phyloP scores from a whole-genome alignment of 2,329 filamentous ascomycete genomes.

The Blumeria hordei region DNA sequence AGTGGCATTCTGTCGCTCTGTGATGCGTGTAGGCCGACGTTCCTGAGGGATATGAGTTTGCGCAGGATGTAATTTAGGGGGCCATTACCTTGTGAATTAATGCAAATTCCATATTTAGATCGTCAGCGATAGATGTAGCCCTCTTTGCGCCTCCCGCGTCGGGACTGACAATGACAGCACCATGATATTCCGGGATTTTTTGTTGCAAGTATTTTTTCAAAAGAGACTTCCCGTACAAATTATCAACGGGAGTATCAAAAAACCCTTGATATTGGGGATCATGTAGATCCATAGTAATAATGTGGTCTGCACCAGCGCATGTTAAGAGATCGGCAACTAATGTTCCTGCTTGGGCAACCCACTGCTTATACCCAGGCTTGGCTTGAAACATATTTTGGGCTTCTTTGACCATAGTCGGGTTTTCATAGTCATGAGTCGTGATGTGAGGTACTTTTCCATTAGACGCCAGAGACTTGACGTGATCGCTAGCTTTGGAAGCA shows the following conservation, averaged over 20 bases:
- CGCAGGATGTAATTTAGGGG: constrained; percentile 12
- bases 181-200: constrained; percentile 54
- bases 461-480: background rate
- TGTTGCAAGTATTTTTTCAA: constrained; percentile 50
- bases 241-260: constrained; percentile 96
- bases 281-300: constrained; percentile 93
- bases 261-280: constrained; percentile 96
- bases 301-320: constrained; percentile 85
- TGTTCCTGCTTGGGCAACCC: constrained; percentile 93
- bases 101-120: constrained; percentile 81
- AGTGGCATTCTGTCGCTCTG: constrained; percentile 69
- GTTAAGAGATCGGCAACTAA: constrained; percentile 84
- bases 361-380: constrained; percentile 89
- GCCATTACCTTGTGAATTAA: constrained; percentile 78
- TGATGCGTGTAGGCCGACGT: constrained; percentile 69
- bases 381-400: constrained; percentile 43
- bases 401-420: constrained; percentile 25
- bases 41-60: constrained; percentile 30
- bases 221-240: constrained; percentile 67
- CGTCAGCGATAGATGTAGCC: constrained; percentile 84
- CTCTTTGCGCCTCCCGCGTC: constrained; percentile 93
- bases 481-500: constrained; percentile 8
- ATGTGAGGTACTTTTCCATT: constrained; percentile 16
- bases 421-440: constrained; percentile 41
- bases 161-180: constrained; percentile 81